Evolutionary conservation across 768 basidiomycete genomes (phyloP), one percentile per base, ranked within the genome.

Genomic region (Crassisporium funariophilum): DNA sequence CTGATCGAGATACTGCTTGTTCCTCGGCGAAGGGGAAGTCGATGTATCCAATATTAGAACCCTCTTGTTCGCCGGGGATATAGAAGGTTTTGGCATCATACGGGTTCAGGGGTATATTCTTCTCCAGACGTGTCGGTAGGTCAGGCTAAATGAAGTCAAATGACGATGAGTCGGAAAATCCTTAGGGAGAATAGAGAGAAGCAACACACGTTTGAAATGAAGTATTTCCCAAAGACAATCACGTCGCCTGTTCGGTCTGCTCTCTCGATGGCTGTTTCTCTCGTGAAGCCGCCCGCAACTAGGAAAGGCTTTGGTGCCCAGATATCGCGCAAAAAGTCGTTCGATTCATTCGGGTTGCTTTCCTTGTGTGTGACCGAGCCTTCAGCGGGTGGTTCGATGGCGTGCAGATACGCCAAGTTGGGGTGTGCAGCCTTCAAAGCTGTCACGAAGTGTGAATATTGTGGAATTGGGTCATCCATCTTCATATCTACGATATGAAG

Each of bases 401-500:
- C 52, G 49, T 83, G 82, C 4, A 84, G 50, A 61, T 83, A 85
- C 0, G 80, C 78, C 17, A 73, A 52, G 22, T 72, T 45, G 4
- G 81, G 76, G 52, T 74, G 69, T 6, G 50, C 49, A 12, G 61
- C 45, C 24, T 62, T 64, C 19, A 86, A 48, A 33, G 71, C 44
- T 4, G 64, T 43, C 16, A 78, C 71, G 24, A 85, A 52, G 60
- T 83, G 72, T 0, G 68, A 51, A 65, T 79, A 87, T 7, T 77
- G 77, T 0, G 82, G 78, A 3, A 73, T 63, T 0, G 82, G 83
- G 47, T 85, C 72, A 3, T 57, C 51, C 77, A 81, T 79, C 5
- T 68, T 60, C 79, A 84, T 80, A 35, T 70, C 75, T 74, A 51
- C 2, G 4, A 29, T 1, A 37, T 4, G 15, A 41, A n/a, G 5